Conservation (phyloP, 495 filamentous ascomycete genomes). For the Rostrohypoxylon terebratum region DNA sequence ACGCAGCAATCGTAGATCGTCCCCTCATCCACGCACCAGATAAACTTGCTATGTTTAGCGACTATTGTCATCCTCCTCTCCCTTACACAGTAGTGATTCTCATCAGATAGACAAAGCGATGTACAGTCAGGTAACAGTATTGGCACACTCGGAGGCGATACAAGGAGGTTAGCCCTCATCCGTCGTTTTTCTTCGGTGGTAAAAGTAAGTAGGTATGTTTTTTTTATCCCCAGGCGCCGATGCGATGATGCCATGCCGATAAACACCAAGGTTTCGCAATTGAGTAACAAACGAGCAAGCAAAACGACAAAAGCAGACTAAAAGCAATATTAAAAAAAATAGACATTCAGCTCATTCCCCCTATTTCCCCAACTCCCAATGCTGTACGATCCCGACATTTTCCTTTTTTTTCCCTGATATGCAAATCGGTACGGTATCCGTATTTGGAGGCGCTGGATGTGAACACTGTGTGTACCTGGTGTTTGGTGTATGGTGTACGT, state of each 20-base stretch:
- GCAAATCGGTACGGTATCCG: slow-evolving; percentile 39
- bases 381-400: slow-evolving; percentile 29
- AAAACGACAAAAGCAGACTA: not conserved
- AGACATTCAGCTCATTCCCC: not conserved
- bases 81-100: not conserved
- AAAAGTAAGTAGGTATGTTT: not conserved
- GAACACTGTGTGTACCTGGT: slow-evolving; percentile 17
- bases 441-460: slow-evolving; percentile 23
- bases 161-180: slow-evolving; percentile 14
- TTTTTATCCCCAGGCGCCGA: slow-evolving; percentile 26
- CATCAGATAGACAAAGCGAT: slow-evolving; percentile 28
- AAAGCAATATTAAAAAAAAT: slow-evolving; percentile 9
- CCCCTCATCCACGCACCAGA: slow-evolving; percentile 41
- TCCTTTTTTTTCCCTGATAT: slow-evolving; percentile 38
- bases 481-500: too few species aligned
- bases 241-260: slow-evolving; percentile 35
- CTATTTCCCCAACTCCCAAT: slow-evolving; percentile 21
- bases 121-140: slow-evolving; percentile 43
- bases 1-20: slow-evolving; percentile 31
- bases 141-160: slow-evolving; percentile 21
- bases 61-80: slow-evolving; percentile 7
- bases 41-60: slow-evolving; percentile 24
- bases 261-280: slow-evolving; percentile 33
- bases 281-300: slow-evolving; percentile 3
- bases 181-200: slow-evolving; percentile 14